Percentiles rank a stretch among this genome's conserved stretches.
Conservation (phyloP, 2,329 filamentous ascomycete species). For the Tolypocladium pustulatum region DNA sequence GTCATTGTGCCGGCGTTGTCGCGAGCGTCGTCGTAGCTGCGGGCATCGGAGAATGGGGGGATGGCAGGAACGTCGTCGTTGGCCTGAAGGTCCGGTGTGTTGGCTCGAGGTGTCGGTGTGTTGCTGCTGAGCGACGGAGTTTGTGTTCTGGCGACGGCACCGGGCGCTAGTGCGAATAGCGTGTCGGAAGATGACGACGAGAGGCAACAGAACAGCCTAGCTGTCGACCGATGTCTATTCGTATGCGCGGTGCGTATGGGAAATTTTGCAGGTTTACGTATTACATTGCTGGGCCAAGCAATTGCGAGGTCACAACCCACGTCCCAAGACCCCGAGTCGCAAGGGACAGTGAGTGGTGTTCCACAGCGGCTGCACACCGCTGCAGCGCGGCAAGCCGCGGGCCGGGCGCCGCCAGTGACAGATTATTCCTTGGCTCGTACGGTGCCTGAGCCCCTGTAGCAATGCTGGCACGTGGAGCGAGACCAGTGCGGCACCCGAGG, state of each 20-base stretch:
- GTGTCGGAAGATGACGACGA: neutral
- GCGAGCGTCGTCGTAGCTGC: neutral
- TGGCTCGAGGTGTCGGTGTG: no score
- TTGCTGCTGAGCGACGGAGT: neutral
- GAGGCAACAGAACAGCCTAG: neutral
- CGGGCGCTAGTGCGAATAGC: neutral
- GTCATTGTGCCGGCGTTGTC: slow-evolving; percentile 11
- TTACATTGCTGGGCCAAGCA: neutral
- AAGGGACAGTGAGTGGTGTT: neutral
- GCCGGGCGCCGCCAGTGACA: neutral
- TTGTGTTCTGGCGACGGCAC: neutral
- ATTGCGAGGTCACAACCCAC: neutral
- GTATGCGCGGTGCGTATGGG: neutral
- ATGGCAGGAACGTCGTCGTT: neutral
- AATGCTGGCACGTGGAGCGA: neutral
- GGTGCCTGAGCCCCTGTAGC: neutral
- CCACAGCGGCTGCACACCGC: neutral
- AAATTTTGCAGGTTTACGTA: neutral
- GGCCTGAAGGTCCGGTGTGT: neutral
- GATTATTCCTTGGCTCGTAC: neutral
- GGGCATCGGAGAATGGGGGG: neutral
- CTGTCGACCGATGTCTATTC: neutral
- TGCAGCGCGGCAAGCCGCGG: neutral
- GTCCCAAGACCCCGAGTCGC: neutral
- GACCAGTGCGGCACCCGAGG: neutral